Evolutionary conservation across 2,329 filamentous ascomycete species (phyloP).

Genomic region (Myriangium duriaei): DNA sequence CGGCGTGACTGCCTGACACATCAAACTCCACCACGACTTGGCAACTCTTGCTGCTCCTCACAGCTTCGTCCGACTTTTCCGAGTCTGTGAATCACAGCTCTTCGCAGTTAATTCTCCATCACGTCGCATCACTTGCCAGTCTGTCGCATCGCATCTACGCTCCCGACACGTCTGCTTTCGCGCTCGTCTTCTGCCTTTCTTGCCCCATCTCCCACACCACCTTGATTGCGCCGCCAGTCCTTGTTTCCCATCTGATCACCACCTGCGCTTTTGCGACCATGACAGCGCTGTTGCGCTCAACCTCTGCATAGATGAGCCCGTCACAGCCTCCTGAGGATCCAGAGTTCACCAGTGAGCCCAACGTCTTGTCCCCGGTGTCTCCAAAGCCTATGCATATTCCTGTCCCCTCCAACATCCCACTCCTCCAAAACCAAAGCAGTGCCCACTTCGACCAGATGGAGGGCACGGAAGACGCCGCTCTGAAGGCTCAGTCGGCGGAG

Average conservation of each 20-base stretch:
- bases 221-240: slow-evolving; percentile 1
- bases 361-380: slow-evolving; percentile 51
- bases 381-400: slow-evolving; percentile 57
- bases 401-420: slow-evolving; percentile 55
- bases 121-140: no score
- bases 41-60: no score
- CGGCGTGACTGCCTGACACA: no score
- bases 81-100: not conserved
- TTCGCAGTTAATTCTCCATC: no score
- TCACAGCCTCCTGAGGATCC: slow-evolving; percentile 41
- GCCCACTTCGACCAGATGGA: slow-evolving; percentile 53
- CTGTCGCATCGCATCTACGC: no score
- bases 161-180: no score
- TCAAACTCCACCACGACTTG: no score
- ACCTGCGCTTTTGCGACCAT: slow-evolving; percentile 4
- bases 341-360: slow-evolving; percentile 50
- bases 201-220: not conserved
- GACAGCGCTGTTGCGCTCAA: slow-evolving; percentile 16
- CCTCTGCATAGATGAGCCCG: slow-evolving; percentile 41
- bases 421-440: slow-evolving; percentile 61
- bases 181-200: not conserved
- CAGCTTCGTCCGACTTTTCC: no score
- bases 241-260: not conserved
- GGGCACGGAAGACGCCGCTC: slow-evolving; percentile 42
- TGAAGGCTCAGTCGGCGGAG: slow-evolving; percentile 26